phyloP scores from a whole-genome alignment of 495 filamentous ascomycete genomes.

The Parmelia sp. region DNA sequence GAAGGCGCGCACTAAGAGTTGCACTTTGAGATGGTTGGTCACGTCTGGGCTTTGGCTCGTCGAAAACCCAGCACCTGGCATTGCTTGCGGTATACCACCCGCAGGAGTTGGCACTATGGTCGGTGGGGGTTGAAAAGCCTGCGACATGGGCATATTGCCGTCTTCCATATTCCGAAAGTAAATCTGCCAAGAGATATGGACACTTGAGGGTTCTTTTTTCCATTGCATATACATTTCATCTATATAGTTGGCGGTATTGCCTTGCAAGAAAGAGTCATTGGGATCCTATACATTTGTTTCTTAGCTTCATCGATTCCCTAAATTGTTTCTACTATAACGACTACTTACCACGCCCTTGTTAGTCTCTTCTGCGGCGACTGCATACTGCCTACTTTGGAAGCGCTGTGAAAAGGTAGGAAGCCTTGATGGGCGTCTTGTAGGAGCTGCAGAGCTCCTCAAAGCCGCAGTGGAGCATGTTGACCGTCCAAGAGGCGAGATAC shows the following conservation, averaged over 20 bases:
- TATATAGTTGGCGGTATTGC: conserved; percentile 95
- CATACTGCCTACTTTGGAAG: conserved; percentile 48
- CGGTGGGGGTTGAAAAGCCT: conserved; percentile 92
- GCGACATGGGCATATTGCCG: conserved; percentile 92
- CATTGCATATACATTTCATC: conserved; percentile 99
- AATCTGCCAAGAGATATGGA: conserved; percentile 97
- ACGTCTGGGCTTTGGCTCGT: conserved; percentile 72
- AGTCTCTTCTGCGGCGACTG: conserved; percentile 49
- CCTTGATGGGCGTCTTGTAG: conserved; percentile 33
- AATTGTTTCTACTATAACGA: neutral
- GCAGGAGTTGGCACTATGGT: conserved; percentile 76
- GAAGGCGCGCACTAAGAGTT: conserved; percentile 92
- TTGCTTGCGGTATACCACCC: conserved; percentile 68
- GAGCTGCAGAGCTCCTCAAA: conserved; percentile 39
- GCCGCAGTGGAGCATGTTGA: conserved; percentile 18
- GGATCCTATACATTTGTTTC: conserved; percentile 51
- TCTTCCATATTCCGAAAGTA: conserved; percentile 99
- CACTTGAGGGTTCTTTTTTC: conserved; percentile 87
- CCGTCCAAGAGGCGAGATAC: conserved; percentile 11
- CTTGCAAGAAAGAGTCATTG: conserved; percentile 89
- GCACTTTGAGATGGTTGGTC: conserved; percentile 96
- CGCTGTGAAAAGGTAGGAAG: conserved; percentile 40
- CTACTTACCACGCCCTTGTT: conserved; percentile 45
- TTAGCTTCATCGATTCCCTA: conserved; percentile 11
- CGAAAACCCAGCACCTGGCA: conserved; percentile 61